Base-by-base conservation (phyloP, 306 rosid genomes). In the Macrotyloma uniflorum region DNA sequence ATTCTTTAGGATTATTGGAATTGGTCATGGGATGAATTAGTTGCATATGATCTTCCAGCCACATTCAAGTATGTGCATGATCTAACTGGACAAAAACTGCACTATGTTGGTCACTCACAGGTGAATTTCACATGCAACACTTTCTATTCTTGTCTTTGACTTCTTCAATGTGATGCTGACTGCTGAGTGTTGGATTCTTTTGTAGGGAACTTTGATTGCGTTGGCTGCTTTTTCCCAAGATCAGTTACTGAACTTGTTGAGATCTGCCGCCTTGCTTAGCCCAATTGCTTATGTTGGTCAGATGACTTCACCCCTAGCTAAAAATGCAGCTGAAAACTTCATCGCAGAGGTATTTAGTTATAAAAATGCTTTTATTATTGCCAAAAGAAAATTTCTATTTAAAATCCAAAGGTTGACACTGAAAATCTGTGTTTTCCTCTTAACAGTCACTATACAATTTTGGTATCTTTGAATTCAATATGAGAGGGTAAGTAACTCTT, bases 11-110 rank as follows among this genome's bases (percentile, higher is more conserved):
- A 72, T 73, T 95, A 88, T 46, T 95, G 97, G 99, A 68, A 95
- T 64, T 95, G 97, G 99, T 88, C 99, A 67, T 95, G 99, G 99
- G 98, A 95, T 93, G 98, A 93, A 85, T 80, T 95, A 49, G 98
- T 91, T 8, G 90, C 97, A 54, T 86, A 88, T 82, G 98, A 95
- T 85, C 90, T 95, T 70, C 95, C 98, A 18, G 92, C 96, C 22
- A 91, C 93, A 50, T 68, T 92, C 75, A 82, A 86, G 74, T 87
- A 95, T 84, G 98, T 95, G 72, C 87, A 80, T 75, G 74, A 86
- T 87, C 89, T 86, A 84, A 79, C 98, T 35, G 87, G 93, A 66
- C 92, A 95, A 82, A 95, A 85, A 61, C 59, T 89, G 54, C 93
- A 92, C 78, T 95, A 92, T 82, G 87, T 95, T 81, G 98, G 98